Base-by-base conservation (phyloP, 352 stramenopile species). In the Globisporangium cystogenes region DNA sequence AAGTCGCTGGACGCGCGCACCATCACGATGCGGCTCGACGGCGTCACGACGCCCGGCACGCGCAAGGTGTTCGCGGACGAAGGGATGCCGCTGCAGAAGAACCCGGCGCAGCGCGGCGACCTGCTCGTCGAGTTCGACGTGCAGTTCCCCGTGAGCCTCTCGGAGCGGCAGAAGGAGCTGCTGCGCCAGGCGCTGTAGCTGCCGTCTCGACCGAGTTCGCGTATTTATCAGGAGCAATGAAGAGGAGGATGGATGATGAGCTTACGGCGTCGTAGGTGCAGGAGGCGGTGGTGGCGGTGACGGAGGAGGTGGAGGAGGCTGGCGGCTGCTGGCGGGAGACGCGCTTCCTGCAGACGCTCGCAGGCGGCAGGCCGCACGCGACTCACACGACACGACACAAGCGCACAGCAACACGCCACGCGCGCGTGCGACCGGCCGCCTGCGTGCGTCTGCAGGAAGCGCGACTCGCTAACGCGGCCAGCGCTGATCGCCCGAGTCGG, bases 61-160 rank as follows among this genome's bases (percentile, higher is more conserved):
- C 86, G 95, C 11, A 87, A 96, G 59, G 79, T 97, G 54, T 88
- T 98, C 40, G 70, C 80, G 18, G 93, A 93, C 14, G 97, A 99
- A 67, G 96, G 96, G 57, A 99, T 99, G 96, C 96, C 96, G 26
- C 63, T 96, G 48, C 86, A 98, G 60, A 88, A 86, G 54, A 76
- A 53, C 23, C 70, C 82, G 0, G 54, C 57, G 6, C 72, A 87
- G 55, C 96, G 89, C 56, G 96, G 96, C 37, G 95, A 98, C 59
- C 67, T 99, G 14, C 92, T 95, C 55, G 89, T 99, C 39, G 97
- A 97, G 47, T 98, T 98, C 67, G 89, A 98, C 53, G 95, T 99
- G 24, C 90, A 98, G 60, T 99, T 99, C 65, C 96, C 96, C 5
- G 82, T 88, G 20, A 74, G 73, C 6, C 77, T 99, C n/a, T 89